phyloP scores from a whole-genome alignment of 176 grass and related monocot species.

The Oryza officinalis region DNA sequence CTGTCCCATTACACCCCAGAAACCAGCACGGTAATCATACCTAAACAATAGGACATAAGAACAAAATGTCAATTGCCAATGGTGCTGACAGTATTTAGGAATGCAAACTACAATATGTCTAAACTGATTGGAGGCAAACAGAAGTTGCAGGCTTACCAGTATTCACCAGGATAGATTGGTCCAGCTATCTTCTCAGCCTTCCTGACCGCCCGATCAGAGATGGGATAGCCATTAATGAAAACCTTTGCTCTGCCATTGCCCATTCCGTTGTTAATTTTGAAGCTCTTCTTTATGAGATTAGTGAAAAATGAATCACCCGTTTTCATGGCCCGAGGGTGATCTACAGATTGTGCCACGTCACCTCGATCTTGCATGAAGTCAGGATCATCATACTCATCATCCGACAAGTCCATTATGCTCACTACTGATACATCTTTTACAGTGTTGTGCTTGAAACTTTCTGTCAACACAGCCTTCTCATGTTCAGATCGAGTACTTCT shows the following conservation, averaged over 20 bases:
- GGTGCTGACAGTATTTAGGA: not conserved
- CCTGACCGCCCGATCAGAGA: constrained; percentile 71
- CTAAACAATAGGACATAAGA: constrained; percentile 37
- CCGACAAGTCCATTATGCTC: constrained; percentile 71
- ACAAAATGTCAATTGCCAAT: constrained; percentile 14
- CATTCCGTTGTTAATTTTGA: constrained; percentile 55
- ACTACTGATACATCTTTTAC: constrained; percentile 79
- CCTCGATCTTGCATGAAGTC: constrained; percentile 63
- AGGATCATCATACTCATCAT: constrained; percentile 62
- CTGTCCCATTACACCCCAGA: constrained; percentile 91
- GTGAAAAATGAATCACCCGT: constrained; percentile 79
- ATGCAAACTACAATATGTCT: not conserved
- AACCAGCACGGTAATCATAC: constrained; percentile 93
- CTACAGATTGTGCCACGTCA: constrained; percentile 33
- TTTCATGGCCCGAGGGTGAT: constrained; percentile 45
- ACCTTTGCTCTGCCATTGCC: constrained; percentile 60
- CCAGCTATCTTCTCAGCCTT: constrained; percentile 93
- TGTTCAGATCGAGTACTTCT: constrained; percentile 89
- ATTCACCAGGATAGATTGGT: constrained; percentile 80
- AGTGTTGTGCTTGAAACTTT: constrained; percentile 79
- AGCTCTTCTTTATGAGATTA: constrained; percentile 93
- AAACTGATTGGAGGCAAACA: not conserved
- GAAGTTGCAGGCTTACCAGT: constrained; percentile 55
- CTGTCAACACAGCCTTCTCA: constrained; percentile 68
- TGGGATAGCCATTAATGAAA: constrained; percentile 78